Conservation (phyloP, 2,329 filamentous ascomycete genomes). For the Ceratocystis lukuohia region DNA sequence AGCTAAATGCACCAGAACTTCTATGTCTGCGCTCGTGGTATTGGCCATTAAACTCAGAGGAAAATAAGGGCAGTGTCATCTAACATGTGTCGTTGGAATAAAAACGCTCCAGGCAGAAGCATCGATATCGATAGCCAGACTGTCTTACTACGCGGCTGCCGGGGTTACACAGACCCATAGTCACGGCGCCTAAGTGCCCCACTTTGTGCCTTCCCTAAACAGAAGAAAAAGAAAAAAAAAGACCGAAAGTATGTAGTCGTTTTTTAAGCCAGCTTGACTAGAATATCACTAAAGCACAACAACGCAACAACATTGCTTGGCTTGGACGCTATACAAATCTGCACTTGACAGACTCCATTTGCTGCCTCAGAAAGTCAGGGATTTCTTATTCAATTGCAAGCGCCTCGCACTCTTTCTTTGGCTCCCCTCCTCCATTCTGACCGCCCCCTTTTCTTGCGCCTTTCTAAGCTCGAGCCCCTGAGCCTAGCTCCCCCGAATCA, state of each 20-base stretch:
- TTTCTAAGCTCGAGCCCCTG: not conserved
- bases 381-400: not conserved
- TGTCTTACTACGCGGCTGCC: not conserved
- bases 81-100: not conserved
- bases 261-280: not conserved
- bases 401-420: not conserved
- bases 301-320: no score
- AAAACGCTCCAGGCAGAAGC: not conserved
- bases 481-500: not conserved
- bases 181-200: not conserved
- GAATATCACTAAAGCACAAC: not conserved
- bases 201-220: not conserved
- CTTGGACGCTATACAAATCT: no score
- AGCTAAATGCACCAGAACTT: conserved; percentile 43
- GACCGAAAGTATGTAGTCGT: not conserved
- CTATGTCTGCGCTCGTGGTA: conserved; percentile 26
- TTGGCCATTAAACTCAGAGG: not conserved
- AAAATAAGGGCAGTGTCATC: not conserved
- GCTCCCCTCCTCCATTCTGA: not conserved
- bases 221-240: not conserved
- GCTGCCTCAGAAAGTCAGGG: not conserved
- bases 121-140: not conserved
- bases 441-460: not conserved
- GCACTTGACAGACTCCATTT: no score
- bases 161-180: not conserved